phyloP scores from a whole-genome alignment of 2,329 filamentous ascomycete genomes.

The Penicillium sp. region DNA sequence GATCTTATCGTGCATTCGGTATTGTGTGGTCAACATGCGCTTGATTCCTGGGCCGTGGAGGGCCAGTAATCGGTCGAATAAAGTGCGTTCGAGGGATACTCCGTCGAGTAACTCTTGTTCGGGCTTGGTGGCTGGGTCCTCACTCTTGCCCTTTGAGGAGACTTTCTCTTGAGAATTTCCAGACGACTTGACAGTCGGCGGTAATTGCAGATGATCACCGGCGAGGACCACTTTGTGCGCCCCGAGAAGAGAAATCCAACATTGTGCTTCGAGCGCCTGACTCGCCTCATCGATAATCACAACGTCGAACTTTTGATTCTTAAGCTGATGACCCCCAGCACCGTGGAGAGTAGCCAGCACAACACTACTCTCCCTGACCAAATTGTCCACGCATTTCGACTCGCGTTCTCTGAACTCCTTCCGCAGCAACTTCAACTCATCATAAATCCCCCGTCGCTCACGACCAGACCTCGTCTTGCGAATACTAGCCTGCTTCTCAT shows the following conservation, averaged over 20 bases:
- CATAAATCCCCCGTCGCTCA: constrained; percentile 77
- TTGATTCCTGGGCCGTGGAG: constrained; percentile 83
- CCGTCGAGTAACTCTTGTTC: constrained; percentile 43
- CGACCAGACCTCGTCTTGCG: constrained; percentile 78
- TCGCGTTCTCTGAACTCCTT: constrained; percentile 88
- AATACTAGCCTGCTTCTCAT: constrained; percentile 82
- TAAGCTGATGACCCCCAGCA: constrained; percentile 78
- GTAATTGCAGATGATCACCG: constrained; percentile 89
- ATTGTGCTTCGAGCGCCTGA: constrained; percentile 92
- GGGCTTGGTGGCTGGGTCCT: constrained; percentile 31
- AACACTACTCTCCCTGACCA: constrained; percentile 75
- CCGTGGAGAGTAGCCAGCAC: constrained; percentile 91
- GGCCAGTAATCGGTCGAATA: constrained; percentile 83
- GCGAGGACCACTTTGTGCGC: constrained; percentile 83
- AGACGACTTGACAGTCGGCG: constrained; percentile 86
- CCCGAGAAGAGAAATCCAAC: constrained; percentile 83
- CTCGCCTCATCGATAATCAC: constrained; percentile 95
- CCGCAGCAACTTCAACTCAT: constrained; percentile 76
- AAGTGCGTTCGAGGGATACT: constrained; percentile 74
- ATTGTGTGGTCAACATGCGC: constrained; percentile 92
- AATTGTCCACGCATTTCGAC: constrained; percentile 69
- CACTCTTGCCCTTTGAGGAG: constrained; percentile 32
- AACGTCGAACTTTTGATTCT: constrained; percentile 78
- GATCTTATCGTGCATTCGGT: constrained; percentile 94
- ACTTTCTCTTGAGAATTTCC: constrained; percentile 37